phyloP scores from a whole-genome alignment of 441 rosid species.

The Macaranga tanarius region DNA sequence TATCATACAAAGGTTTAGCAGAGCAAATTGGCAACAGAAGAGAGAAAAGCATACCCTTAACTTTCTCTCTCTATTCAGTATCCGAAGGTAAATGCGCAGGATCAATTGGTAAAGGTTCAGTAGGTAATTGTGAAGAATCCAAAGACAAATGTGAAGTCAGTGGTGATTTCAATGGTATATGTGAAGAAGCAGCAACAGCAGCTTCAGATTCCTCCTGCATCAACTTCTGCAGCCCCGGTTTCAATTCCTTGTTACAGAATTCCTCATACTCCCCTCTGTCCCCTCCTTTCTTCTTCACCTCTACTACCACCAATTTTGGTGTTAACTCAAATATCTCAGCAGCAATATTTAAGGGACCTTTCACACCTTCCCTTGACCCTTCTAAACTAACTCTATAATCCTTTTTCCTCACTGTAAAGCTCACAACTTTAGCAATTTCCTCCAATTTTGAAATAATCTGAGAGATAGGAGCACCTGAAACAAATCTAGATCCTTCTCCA shows the following conservation, averaged over 20 bases:
- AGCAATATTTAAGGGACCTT: constrained; percentile 72
- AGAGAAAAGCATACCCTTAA: constrained; percentile 37
- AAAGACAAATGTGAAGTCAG: constrained; percentile 10
- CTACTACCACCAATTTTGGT: constrained; percentile 71
- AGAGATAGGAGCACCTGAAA: constrained; percentile 75
- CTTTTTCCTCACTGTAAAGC: constrained; percentile 83
- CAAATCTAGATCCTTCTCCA: constrained; percentile 64
- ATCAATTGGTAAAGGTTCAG: constrained; percentile 17
- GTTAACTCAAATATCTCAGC: constrained; percentile 89
- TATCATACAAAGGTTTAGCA: constrained; percentile 39
- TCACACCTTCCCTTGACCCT: constrained; percentile 71
- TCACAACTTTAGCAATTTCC: constrained; percentile 76
- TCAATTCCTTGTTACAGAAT: constrained; percentile 63
- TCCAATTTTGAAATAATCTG: constrained; percentile 74
- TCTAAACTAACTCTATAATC: constrained; percentile 79
- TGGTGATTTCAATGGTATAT: constrained; percentile 1
- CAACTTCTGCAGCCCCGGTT: constrained; percentile 67
- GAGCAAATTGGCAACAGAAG: constrained; percentile 13
- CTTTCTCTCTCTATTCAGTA: constrained; percentile 52
- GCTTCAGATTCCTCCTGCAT: constrained; percentile 44
- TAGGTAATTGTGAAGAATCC: constrained; percentile 7
- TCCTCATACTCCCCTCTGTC: constrained; percentile 78
- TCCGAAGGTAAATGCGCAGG: constrained; percentile 56
- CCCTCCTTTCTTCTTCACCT: constrained; percentile 89
- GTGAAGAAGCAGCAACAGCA: constrained; percentile 27